Conservation (phyloP, 441 rosid species). For the Populus hybrid region DNA sequence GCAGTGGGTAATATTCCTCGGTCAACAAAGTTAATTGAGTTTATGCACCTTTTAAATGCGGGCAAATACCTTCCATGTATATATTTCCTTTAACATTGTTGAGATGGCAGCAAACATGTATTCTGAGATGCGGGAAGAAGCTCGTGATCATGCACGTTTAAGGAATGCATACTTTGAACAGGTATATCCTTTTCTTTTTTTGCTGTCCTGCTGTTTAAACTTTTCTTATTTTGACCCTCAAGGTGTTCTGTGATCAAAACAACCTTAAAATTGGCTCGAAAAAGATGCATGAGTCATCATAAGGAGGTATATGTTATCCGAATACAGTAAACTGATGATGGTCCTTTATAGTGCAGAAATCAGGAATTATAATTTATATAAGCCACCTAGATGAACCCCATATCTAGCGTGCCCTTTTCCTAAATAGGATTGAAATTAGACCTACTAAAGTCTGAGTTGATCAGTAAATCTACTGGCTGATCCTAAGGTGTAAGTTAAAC, state of each 20-base stretch:
- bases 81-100: slow-evolving; percentile 41
- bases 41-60: slow-evolving; percentile 30
- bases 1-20: slow-evolving; percentile 80
- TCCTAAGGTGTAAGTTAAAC: not conserved
- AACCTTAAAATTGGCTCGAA: not conserved
- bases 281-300: not conserved
- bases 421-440: not conserved
- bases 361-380: not conserved
- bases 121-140: slow-evolving; percentile 87
- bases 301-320: not conserved
- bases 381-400: not conserved
- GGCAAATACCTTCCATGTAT: slow-evolving; percentile 28
- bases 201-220: slow-evolving; percentile 4
- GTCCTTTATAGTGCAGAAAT: not conserved
- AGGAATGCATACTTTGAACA: slow-evolving; percentile 88
- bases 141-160: slow-evolving; percentile 84
- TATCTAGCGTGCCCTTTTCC: not conserved
- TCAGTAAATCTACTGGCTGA: not conserved
- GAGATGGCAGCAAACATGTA: slow-evolving; percentile 85
- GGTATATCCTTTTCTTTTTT: slow-evolving; percentile 38
- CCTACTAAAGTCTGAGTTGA: not conserved
- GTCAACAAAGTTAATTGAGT: slow-evolving; percentile 25
- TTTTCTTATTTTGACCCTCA: not conserved
- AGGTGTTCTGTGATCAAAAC: not conserved
- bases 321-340: not conserved